Percentiles rank a stretch among this genome's conserved stretches.
Conservation (phyloP, 768 basidiomycete genomes). For the Auricularia heimuer region DNA sequence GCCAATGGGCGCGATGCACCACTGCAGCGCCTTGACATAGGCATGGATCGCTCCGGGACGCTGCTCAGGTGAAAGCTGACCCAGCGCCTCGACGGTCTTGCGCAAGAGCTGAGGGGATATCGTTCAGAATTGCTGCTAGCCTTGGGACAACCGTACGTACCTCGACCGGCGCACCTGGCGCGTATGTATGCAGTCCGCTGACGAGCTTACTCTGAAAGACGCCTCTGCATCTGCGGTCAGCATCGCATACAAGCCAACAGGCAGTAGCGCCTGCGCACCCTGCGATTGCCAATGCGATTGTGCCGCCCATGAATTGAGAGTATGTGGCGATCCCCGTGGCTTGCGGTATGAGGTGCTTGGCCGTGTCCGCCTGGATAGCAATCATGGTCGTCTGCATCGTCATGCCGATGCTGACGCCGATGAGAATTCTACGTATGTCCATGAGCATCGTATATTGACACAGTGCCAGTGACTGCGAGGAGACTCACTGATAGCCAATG, state of each 20-base stretch:
- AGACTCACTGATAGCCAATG: constrained; percentile 30
- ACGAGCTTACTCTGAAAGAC: background rate
- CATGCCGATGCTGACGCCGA: constrained; percentile 29
- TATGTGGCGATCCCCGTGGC: constrained; percentile 16
- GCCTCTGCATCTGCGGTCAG: background rate
- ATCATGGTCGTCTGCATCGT: constrained; percentile 23
- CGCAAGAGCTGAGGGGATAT: background rate
- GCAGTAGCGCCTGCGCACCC: background rate
- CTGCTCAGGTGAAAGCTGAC: background rate
- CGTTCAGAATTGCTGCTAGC: too few species aligned
- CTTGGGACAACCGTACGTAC: background rate
- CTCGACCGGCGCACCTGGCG: background rate
- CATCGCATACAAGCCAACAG: background rate
- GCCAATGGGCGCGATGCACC: background rate
- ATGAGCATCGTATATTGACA: background rate
- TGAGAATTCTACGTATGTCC: constrained; percentile 11
- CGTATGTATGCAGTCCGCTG: background rate
- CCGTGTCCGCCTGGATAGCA: constrained; percentile 17
- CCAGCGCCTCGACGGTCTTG: background rate
- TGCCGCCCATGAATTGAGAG: background rate
- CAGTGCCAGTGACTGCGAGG: background rate
- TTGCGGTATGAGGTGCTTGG: constrained; percentile 14
- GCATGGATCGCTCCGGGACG: background rate
- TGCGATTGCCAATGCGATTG: background rate
- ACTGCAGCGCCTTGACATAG: constrained; percentile 1